Evolutionary conservation across 78 protist species (phyloP).

Genomic region (Dictyostelium citrinum): DNA sequence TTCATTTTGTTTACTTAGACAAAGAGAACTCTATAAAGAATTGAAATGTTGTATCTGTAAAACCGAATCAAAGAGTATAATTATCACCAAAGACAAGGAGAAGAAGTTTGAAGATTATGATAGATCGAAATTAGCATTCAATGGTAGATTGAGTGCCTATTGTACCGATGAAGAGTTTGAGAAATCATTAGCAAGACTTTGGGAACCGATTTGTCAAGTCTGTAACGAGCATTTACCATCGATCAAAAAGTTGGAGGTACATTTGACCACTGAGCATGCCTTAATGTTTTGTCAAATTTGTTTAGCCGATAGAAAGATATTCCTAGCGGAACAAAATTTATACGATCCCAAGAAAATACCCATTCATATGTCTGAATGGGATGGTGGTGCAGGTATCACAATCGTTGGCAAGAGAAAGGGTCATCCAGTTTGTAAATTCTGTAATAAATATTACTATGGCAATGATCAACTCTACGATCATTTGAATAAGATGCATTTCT

Average conservation of each 20-base stretch:
- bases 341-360: constrained; percentile 55
- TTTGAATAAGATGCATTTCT: constrained; percentile 46
- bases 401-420: constrained; percentile 33
- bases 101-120: constrained; percentile 32
- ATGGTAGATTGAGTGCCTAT: neutral
- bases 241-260: constrained; percentile 28
- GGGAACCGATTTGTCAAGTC: constrained; percentile 32
- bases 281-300: constrained; percentile 63
- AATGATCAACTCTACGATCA: constrained; percentile 75
- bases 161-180: constrained; percentile 6
- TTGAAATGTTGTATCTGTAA: constrained; percentile 78
- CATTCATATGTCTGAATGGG: constrained; percentile 68
- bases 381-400: constrained; percentile 53
- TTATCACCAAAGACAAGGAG: constrained; percentile 27
- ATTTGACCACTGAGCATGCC: constrained; percentile 16
- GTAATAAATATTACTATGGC: constrained; percentile 61
- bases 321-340: constrained; percentile 57
- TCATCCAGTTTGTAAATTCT: constrained; percentile 77
- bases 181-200: constrained; percentile 14
- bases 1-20: constrained; percentile 55
- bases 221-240: constrained; percentile 13
- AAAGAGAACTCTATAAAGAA: constrained; percentile 72
- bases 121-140: neutral
- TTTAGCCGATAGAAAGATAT: constrained; percentile 63
- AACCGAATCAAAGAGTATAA: constrained; percentile 15